A percentile compares a stretch with the other conserved stretches of the same genome.
phyloP scores from a whole-genome alignment of 2,329 filamentous ascomycete species.

The Claviceps pazoutovae region DNA sequence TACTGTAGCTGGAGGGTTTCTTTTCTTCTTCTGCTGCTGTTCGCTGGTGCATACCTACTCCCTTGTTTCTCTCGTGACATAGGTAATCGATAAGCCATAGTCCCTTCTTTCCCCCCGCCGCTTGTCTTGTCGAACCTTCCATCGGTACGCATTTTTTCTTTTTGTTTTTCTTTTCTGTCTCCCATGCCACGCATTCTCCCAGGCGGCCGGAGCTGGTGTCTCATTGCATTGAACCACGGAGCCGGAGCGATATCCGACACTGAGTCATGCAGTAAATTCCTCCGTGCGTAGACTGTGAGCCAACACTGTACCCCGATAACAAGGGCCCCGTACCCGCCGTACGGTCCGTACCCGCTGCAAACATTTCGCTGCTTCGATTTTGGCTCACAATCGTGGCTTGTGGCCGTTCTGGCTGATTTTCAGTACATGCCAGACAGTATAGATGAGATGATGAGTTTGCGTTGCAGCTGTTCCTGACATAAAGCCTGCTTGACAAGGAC shows the following conservation, averaged over 20 bases:
- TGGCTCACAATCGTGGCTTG: too few relatives aligned
- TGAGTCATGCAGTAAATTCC: too few relatives aligned
- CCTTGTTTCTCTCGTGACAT: too few relatives aligned
- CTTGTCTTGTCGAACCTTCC: not conserved
- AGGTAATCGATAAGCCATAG: not conserved
- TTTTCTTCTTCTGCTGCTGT: not conserved
- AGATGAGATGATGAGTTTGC: too few relatives aligned
- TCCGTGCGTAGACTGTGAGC: too few relatives aligned
- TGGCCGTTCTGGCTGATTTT: too few relatives aligned
- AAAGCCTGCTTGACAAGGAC: not conserved
- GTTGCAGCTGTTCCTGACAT: not conserved
- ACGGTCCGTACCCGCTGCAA: too few relatives aligned
- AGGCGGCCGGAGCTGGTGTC: not conserved
- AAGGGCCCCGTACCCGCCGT: too few relatives aligned
- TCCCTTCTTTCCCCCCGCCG: not conserved
- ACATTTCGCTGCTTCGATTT: too few relatives aligned
- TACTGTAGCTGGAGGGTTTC: not conserved
- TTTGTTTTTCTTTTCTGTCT: not conserved
- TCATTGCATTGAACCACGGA: not conserved
- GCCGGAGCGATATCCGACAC: not conserved
- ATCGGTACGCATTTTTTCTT: not conserved
- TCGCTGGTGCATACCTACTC: not conserved
- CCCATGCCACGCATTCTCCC: not conserved
- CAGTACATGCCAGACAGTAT: too few relatives aligned
- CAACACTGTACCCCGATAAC: too few relatives aligned